Base-by-base conservation (phyloP, 2,329 filamentous ascomycete genomes). In the Grosmannia serpens region DNA sequence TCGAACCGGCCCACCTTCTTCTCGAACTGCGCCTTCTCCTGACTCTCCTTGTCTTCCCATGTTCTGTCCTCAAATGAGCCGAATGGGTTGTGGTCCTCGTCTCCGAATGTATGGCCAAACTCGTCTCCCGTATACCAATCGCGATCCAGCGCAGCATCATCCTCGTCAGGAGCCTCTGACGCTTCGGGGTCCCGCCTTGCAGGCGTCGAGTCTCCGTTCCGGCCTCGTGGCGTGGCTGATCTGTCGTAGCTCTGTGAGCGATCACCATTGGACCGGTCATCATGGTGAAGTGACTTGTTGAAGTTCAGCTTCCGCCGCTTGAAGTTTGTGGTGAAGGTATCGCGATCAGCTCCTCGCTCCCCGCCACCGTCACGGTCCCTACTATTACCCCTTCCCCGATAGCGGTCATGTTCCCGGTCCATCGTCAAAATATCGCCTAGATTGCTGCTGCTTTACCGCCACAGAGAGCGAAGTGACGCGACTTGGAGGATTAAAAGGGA, bases 51-150 rank as follows among this genome's bases (percentile, higher is more conserved):
- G 46, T 77, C 78, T 62, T 91, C 90, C 72, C 86, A 86, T 70
- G 86, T 85, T 24, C 86, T 81, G 63, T 83, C 87, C 55, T 86
- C 88, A 60, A 86, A 86, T 1, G 84, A 84, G 11, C 88, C 89
- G 67, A 96, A 96, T 0, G 91, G 91, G 67, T 96, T 95, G 71
- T 96, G 91, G n/a, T 85, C 80, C 62, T 96, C 91, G 68, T 96
- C 91, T 63, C 91, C 91, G 66, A 96, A 89, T 0, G 86, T 87
- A 67, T 95, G 88, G 0, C 82, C 81, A 29, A 86, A 84, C 69
- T 96, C 91, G 67, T 95, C 91, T 53, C 88, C 89, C 26, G 84
- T 85, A 67, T 96, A 96, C 91, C 91, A 96, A 71, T 96, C 91
- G 62, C 91, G 84, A 69, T 96, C 91, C 58, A 96, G 77, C 11